phyloP scores from a whole-genome alignment of 805 yeast species.

The Danielia oregonensis region DNA sequence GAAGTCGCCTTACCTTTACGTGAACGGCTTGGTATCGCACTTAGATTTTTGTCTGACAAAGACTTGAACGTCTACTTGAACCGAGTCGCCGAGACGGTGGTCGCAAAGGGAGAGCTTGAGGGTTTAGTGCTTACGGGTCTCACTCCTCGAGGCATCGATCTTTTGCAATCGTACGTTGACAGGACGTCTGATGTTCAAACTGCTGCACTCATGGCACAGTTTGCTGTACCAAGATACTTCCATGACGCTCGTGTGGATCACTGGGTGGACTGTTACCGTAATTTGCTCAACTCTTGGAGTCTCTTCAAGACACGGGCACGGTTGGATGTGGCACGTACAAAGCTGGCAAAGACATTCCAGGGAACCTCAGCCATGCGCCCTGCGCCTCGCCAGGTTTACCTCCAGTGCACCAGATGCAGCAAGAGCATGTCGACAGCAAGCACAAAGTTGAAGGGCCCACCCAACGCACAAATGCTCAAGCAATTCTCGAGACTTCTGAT shows the following conservation, averaged over 20 bases:
- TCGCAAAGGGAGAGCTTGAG: constrained; percentile 79
- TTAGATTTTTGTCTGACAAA: constrained; percentile 76
- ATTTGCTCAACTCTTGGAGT: constrained; percentile 16
- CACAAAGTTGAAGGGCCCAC: constrained; percentile 13
- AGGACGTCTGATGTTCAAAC: constrained; percentile 89
- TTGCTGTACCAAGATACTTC: constrained; percentile 82
- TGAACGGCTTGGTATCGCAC: constrained; percentile 87
- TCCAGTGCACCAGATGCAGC: constrained; percentile 82
- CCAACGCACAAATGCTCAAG: constrained; percentile 21
- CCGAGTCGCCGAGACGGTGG: constrained; percentile 66
- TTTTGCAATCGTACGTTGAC: constrained; percentile 83
- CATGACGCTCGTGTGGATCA: constrained; percentile 64
- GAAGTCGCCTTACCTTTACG: constrained; percentile 84
- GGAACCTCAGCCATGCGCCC: constrained; percentile 48
- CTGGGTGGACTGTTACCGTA: constrained; percentile 56
- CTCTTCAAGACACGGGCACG: constrained; percentile 44
- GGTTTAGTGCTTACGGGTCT: constrained; percentile 91
- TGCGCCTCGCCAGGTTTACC: constrained; percentile 68
- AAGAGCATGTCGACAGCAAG: constrained; percentile 53
- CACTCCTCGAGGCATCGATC: constrained; percentile 76
- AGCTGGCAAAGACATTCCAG: constrained; percentile 49
- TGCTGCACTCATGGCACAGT: constrained; percentile 75
- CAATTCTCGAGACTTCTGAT: constrained; percentile 27
- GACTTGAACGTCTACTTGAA: constrained; percentile 72
- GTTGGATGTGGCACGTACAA: constrained; percentile 76